Evolutionary conservation across 1,284 basidiomycete genomes (phyloP).

Genomic region (Schizophyllum commune): DNA sequence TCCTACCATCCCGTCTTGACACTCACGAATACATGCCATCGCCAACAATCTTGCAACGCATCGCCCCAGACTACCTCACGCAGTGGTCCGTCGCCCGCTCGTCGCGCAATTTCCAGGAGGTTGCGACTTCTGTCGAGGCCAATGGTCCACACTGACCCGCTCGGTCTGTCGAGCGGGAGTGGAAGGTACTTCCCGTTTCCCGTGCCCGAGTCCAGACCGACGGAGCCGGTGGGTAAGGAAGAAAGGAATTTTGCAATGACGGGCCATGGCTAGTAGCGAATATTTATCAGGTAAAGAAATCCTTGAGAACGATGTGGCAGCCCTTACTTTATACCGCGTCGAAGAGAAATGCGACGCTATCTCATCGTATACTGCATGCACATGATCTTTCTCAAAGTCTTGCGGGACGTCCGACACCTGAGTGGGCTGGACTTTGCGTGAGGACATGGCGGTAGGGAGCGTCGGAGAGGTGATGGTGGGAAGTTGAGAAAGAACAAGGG

Average conservation of each 20-base stretch:
- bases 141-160: conserved; percentile 52
- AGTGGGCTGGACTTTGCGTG: background rate
- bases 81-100: conserved; percentile 38
- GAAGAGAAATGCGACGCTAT: conserved; percentile 92
- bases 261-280: conserved; percentile 77
- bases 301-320: too few relatives aligned
- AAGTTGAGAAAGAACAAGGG: background rate
- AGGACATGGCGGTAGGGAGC: background rate
- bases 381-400: conserved; percentile 52
- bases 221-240: conserved; percentile 64
- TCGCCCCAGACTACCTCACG: conserved; percentile 77
- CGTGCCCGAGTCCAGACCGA: conserved; percentile 93
- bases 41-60: conserved; percentile 64
- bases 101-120: conserved; percentile 68
- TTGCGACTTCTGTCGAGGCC: conserved; percentile 80
- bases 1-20: background rate
- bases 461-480: background rate
- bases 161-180: conserved; percentile 49
- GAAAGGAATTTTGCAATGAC: conserved; percentile 80
- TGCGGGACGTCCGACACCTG: background rate
- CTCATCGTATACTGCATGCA: conserved; percentile 83
- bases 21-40: conserved; percentile 71
- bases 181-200: conserved; percentile 97
- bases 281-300: conserved; percentile 3
- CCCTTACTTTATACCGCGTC: conserved; percentile 83